Conservation (phyloP, 169 alveolate species). For the Cryptosporidium xiaoi region DNA sequence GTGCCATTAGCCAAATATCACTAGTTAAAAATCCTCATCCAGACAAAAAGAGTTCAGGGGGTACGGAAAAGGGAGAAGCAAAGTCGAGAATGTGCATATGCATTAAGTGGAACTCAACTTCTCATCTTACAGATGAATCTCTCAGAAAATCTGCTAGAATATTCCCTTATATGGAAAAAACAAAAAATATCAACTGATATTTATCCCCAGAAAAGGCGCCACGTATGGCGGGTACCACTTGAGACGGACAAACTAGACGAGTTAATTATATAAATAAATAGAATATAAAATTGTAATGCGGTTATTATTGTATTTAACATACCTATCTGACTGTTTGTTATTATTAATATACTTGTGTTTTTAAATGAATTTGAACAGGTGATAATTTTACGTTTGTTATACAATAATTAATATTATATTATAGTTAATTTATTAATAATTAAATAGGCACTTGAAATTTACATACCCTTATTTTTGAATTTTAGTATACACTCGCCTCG, state of each 20-base stretch:
- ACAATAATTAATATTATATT: too few species aligned
- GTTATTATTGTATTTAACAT: too few species aligned
- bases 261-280: conserved; percentile 5
- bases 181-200: neutral
- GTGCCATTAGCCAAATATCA: conserved; percentile 62
- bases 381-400: too few species aligned
- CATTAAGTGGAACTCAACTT: conserved; percentile 64
- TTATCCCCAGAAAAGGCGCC: neutral
- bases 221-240: conserved; percentile 25
- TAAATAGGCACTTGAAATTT: too few species aligned
- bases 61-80: neutral
- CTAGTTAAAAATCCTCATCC: neutral
- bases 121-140: neutral
- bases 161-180: conserved; percentile 3
- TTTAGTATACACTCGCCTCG: too few species aligned
- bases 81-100: conserved; percentile 7
- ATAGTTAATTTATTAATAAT: too few species aligned
- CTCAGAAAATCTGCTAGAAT: conserved; percentile 47
- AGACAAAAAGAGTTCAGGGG: neutral
- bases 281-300: too few species aligned
- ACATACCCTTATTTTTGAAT: too few species aligned
- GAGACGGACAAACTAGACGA: conserved; percentile 52
- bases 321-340: too few species aligned
- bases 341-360: too few species aligned
- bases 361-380: too few species aligned